Conservation (phyloP, 805 yeast genomes). For the Brettanomyces custersianus region DNA sequence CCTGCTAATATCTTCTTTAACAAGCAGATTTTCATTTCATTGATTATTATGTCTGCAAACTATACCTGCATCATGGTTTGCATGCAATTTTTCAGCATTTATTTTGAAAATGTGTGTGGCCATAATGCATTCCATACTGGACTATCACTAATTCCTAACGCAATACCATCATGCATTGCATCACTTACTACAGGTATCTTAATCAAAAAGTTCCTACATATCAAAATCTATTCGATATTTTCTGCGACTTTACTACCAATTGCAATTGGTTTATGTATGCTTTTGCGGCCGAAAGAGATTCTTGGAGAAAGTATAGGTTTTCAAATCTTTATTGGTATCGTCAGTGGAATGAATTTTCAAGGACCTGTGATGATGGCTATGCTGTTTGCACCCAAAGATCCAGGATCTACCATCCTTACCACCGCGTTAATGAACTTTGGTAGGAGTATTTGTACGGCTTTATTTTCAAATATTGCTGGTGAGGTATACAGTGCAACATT, state of each 20-base stretch:
- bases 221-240: slow-evolving; percentile 1
- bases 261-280: slow-evolving; percentile 1
- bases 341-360: slow-evolving; percentile 3
- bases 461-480: slow-evolving; percentile 4
- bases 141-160: slow-evolving; percentile 8
- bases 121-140: slow-evolving; percentile 3
- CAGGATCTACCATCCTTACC: slow-evolving; percentile 4
- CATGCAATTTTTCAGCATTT: slow-evolving; percentile 2
- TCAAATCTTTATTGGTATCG: slow-evolving; percentile 3
- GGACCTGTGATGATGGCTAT: slow-evolving; percentile 3
- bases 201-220: neutral
- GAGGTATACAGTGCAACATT: slow-evolving; percentile 5
- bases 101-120: neutral
- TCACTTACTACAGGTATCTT: slow-evolving; percentile 5
- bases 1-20: slow-evolving; percentile 26
- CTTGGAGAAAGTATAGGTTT: slow-evolving; percentile 2
- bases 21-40: neutral
- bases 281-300: neutral
- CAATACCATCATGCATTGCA: neutral
- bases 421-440: slow-evolving; percentile 3
- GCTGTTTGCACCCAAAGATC: slow-evolving; percentile 4
- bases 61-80: neutral
- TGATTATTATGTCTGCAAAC: neutral
- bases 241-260: neutral
- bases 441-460: slow-evolving; percentile 4